A percentile compares a stretch with the other conserved stretches of the same genome.
Evolutionary conservation across 306 rosid genomes (phyloP).

Genomic region (Trifolium subterraneum): DNA sequence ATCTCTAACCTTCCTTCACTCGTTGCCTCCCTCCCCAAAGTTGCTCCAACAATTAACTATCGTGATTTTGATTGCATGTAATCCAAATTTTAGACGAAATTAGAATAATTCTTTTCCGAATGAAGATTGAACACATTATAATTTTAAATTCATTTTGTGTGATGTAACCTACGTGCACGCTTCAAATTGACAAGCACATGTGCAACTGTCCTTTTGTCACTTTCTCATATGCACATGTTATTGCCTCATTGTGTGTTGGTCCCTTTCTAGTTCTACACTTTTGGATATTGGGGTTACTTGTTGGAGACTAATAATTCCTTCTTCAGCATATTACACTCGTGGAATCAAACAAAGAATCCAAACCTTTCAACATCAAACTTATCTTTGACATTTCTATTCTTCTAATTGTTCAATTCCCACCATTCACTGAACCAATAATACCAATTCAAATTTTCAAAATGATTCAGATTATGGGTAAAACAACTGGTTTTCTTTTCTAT

Average conservation of each 20-base stretch:
- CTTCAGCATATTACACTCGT: conserved; percentile 45
- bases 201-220: conserved; percentile 56
- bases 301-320: conserved; percentile 51
- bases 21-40: too few species aligned
- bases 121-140: background rate
- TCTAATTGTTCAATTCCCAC: conserved; percentile 1
- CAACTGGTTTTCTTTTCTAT: conserved; percentile 20
- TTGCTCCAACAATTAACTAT: too few species aligned
- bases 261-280: conserved; percentile 49
- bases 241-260: conserved; percentile 60
- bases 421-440: conserved; percentile 24
- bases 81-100: too few species aligned
- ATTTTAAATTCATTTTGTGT: background rate
- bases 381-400: conserved; percentile 26
- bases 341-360: conserved; percentile 50
- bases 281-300: conserved; percentile 36
- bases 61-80: too few species aligned
- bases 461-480: conserved; percentile 19
- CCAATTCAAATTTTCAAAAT: background rate
- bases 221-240: conserved; percentile 61
- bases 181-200: conserved; percentile 62
- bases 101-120: background rate
- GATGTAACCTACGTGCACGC: conserved; percentile 32
- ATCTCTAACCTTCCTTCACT: too few species aligned
- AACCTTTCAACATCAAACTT: conserved; percentile 47